Evolutionary conservation across 441 rosid genomes (phyloP), one percentile per base, ranked within the genome.

Genomic region (Daphne laureola): DNA sequence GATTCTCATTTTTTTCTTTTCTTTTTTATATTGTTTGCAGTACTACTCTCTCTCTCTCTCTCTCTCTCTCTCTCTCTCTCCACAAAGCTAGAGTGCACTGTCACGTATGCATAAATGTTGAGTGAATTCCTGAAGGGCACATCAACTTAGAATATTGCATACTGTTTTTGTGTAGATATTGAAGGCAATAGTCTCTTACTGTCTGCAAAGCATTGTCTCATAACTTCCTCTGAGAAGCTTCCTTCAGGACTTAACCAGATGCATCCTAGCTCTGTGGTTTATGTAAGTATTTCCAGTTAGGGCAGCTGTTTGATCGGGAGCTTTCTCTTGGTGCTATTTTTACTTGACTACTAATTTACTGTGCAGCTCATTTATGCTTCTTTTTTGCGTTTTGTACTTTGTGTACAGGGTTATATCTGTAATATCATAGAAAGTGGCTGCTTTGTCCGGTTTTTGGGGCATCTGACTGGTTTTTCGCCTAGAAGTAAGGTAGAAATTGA

Each of bases 361-460:
- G 0, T 43, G 7, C 16, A 46, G 40, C 67, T 49, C 21, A 44
- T 17, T 54, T 46, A 12, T 42, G 31, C 52, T 45, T 23, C 12
- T 49, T 18, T 63, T 21, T 2, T 5, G 9, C 11, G 38, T 9
- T 52, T 64, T 57, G 16, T 64, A 59, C 59, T 63, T 68, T 46
- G 51, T 61, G 56, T 62, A 58, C 80, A 94, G 99, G 99, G 99
- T 8, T 94, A 87, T 63, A 65, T 94, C 51, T 94, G 97, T 61
- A 94, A 87, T 75, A 43, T 87, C 66, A 94, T 90, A 60, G 97
- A 80, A 55, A 79, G 73, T 53, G 99, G 99, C 54, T 94, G 99
- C 76, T 94, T 94, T 76, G 87, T 94, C 55, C 96, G 99, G 41
- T 90, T 82, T 86, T 95, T 90, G 72, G 97, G 97, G 59, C 93